Percentiles rank a stretch among this genome's conserved stretches.
Conservation (phyloP, 176 grass and related monocot species). For the Poa annua region DNA sequence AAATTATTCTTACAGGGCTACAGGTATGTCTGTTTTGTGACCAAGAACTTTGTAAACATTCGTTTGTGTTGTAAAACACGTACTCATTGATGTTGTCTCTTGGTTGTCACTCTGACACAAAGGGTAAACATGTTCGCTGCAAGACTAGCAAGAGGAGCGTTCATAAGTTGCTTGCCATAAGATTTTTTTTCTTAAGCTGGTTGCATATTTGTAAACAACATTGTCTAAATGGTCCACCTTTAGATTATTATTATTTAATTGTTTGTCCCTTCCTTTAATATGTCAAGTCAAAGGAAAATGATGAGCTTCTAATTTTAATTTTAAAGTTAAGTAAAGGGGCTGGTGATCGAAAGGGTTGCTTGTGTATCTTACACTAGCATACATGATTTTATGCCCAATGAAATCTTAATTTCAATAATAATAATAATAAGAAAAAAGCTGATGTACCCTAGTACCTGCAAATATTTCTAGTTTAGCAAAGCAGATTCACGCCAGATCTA, state of each 20-base stretch:
- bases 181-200: background rate
- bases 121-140: constrained; percentile 6
- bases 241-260: constrained; percentile 26
- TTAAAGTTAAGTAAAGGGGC: background rate
- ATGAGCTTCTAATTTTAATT: constrained; percentile 7
- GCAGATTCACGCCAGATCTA: background rate
- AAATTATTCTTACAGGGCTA: background rate
- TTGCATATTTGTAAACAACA: constrained; percentile 3
- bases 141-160: background rate
- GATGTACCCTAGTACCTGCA: background rate
- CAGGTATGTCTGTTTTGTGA: background rate
- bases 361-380: no score
- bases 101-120: background rate
- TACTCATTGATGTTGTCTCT: background rate
- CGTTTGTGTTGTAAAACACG: background rate
- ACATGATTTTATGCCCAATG: background rate
- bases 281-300: constrained; percentile 28
- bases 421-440: background rate
- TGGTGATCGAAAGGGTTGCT: no score
- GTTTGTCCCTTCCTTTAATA: background rate
- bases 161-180: constrained; percentile 15
- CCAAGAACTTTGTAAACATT: background rate
- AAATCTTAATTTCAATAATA: background rate
- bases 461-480: background rate
- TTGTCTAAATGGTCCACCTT: background rate